Percentiles rank a stretch among this genome's conserved stretches.
Conservation (phyloP, 1,284 basidiomycete species). For the Leccinum discolor region DNA sequence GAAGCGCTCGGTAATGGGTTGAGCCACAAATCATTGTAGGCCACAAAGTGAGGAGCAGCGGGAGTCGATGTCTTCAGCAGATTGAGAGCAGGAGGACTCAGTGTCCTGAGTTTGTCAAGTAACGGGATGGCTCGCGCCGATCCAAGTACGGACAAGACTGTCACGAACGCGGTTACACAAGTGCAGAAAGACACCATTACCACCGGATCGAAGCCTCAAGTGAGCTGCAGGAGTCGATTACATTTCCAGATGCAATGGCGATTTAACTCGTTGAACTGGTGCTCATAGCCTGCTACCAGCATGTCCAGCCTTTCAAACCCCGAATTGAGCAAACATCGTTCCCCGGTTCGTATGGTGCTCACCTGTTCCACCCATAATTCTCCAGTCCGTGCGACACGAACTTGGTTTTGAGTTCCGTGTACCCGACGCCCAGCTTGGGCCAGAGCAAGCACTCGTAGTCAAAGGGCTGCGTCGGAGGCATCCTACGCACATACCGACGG, state of each 20-base stretch:
- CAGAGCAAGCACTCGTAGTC: conserved; percentile 91
- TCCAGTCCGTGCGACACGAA: conserved; percentile 82
- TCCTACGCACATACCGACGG: conserved; percentile 81
- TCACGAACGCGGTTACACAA: conserved; percentile 2
- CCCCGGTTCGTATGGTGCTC: conserved; percentile 12
- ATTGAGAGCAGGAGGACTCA: conserved; percentile 35
- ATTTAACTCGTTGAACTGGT: conserved; percentile 69
- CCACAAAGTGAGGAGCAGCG: conserved; percentile 50
- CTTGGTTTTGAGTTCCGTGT: conserved; percentile 77
- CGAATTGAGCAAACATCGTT: not conserved
- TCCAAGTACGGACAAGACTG: conserved; percentile 15
- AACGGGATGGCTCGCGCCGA: conserved; percentile 18
- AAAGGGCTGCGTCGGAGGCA: conserved; percentile 63
- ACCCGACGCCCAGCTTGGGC: conserved; percentile 88
- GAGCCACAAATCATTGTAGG: conserved; percentile 48
- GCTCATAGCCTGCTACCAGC: conserved; percentile 87
- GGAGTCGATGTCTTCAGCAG: conserved; percentile 43
- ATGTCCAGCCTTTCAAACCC: conserved; percentile 59
- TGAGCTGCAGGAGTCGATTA: conserved; percentile 6
- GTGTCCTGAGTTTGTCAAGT: conserved; percentile 15
- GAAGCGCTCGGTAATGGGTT: conserved; percentile 42
- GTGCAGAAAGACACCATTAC: conserved; percentile 22
- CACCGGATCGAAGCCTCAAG: not conserved
- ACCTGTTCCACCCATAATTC: conserved; percentile 84
- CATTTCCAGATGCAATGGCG: not conserved